Base-by-base conservation (phyloP, 768 basidiomycete genomes). In the Leccinum obscurum region DNA sequence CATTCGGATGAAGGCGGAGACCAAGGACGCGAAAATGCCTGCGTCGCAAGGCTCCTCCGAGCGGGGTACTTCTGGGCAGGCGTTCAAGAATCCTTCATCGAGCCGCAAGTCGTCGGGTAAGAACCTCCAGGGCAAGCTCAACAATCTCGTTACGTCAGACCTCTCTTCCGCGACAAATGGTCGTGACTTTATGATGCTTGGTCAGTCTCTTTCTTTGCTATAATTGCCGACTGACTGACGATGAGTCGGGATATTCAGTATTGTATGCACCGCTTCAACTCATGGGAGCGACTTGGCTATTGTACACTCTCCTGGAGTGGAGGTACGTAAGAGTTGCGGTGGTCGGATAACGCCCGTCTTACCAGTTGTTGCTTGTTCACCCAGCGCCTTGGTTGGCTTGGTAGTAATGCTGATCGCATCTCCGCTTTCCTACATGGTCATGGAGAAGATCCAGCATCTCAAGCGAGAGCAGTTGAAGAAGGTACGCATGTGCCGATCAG, bases 251-350 rank as follows among this genome's bases (percentile, higher is more conserved):
- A 30, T 54, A 5, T 22, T 30, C 9, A 54, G 56, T 57, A 3
- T 50, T 57, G 8, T 39, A 13, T 30, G 35, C 26, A 2, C 56
- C 56, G n/a, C 52, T 57, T 37, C 56, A 57, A 22, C 51, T 57
- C 52, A 39, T 55, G 3, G 51, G 34, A 22, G 26, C 50, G 2
- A 57, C 51, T 15, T 57, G 56, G 56, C 0, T 57, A 3, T 57
- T 57, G 51, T 57, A 57, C 22, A 57, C 51, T 6, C 56, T 57
- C n/a, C 15, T 57, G 35, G 51, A 26, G 13, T 57, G 56, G 56
- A 57, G 56, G 56, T 57, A 30, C n/a, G 52, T 1, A 4, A 7
- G 6, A 37, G 8, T 39, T 10, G 20, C 7, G n/a, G 1, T 30
- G 11, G n/a, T 20, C 6, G 13, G 11, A 26, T 35, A n/a, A 14